These are phyloP conservation scores for Myriosclerotinia scirpicola DNA, from an alignment of 2,329 filamentous ascomycete genomes.

Conservation along the genomic window DNA sequence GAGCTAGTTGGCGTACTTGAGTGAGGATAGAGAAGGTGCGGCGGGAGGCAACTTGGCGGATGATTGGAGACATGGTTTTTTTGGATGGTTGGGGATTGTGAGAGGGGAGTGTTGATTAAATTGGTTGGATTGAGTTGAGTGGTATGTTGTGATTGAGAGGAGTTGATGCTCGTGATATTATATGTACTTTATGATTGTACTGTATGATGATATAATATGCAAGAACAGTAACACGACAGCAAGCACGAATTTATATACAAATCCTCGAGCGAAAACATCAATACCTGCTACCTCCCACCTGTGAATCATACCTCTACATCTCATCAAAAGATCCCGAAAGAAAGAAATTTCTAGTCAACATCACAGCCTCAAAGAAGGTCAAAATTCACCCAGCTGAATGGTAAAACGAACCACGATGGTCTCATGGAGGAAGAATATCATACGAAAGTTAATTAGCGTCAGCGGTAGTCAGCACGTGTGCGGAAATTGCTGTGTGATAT, in stretches of 20 bases:
- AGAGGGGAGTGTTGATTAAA: background rate
- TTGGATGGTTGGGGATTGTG: background rate
- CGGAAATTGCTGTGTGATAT: background rate
- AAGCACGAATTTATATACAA: slow-evolving; percentile 1
- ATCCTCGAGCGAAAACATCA: background rate
- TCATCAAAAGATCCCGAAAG: background rate
- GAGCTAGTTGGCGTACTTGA: slow-evolving; percentile 10
- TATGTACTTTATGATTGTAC: background rate
- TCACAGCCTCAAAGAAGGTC: background rate
- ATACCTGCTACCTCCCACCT: background rate
- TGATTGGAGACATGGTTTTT: slow-evolving; percentile 20
- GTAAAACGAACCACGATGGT: background rate
- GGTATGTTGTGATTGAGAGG: slow-evolving; percentile 3
- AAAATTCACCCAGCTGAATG: background rate
- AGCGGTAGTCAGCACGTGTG: background rate
- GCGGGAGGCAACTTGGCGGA: slow-evolving; percentile 16
- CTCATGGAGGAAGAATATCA: background rate
- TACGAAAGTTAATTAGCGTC: background rate
- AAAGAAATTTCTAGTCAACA: background rate
- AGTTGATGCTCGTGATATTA: slow-evolving; percentile 11
- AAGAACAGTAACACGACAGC: background rate
- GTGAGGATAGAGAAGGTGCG: slow-evolving; percentile 20
- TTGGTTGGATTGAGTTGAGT: background rate
- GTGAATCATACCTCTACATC: background rate
- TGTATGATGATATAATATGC: background rate